phyloP scores from a whole-genome alignment of 192 early-diverging fungal species.

The Coemansia sp. region DNA sequence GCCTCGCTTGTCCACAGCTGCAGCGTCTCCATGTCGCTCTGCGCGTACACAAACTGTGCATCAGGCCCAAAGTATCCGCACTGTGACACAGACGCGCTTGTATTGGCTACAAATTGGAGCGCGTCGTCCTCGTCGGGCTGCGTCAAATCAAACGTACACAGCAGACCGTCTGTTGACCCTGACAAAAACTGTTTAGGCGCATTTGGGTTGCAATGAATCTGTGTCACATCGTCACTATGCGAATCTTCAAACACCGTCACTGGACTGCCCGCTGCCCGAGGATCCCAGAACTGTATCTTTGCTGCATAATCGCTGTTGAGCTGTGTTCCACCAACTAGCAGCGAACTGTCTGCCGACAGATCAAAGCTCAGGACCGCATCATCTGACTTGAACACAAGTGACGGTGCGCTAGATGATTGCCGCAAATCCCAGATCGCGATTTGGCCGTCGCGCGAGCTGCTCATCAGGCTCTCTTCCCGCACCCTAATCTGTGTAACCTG shows the following conservation, averaged over 20 bases:
- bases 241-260: constrained; percentile 57
- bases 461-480: constrained; percentile 55
- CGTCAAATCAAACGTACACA: constrained; percentile 73
- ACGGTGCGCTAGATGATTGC: constrained; percentile 22
- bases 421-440: constrained; percentile 72
- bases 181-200: constrained; percentile 60
- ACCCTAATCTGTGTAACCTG: constrained; percentile 65
- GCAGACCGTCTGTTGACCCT: constrained; percentile 71
- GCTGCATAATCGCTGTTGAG: constrained; percentile 43
- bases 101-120: constrained; percentile 78
- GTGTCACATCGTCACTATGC: constrained; percentile 76
- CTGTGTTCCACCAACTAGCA: constrained; percentile 35
- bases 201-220: constrained; percentile 67
- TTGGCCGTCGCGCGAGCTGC: constrained; percentile 64
- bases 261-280: constrained; percentile 19
- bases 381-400: constrained; percentile 25
- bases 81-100: constrained; percentile 75
- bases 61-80: constrained; percentile 90
- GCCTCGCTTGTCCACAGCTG: constrained; percentile 66
- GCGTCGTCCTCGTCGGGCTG: constrained; percentile 88
- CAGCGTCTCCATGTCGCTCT: constrained; percentile 91
- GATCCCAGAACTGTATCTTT: constrained; percentile 41
- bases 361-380: constrained; percentile 61
- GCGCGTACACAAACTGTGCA: constrained; percentile 83
- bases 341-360: constrained; percentile 23